Base-by-base conservation (phyloP, 768 basidiomycete species). In the Pisolithus microcarpus region DNA sequence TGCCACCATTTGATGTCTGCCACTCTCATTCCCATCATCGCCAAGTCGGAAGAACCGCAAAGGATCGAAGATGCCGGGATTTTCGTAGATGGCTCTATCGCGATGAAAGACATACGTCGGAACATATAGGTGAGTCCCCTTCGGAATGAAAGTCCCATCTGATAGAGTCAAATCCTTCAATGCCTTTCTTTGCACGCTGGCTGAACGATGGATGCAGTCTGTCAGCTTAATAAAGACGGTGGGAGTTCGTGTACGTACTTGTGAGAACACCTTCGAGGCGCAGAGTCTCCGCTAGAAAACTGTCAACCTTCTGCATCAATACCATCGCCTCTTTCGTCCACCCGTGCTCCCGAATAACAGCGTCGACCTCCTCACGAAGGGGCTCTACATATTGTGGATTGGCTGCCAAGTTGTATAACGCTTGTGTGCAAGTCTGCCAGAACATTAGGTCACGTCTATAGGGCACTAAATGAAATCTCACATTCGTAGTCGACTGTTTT, bases 351-450 rank as follows among this genome's bases (percentile, higher is more conserved):
- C 40, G 23, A 11, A 70, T 34, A 16, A 67, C 58, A 0, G 43
- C 38, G 26, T 71, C 70, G 8, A 70, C 60, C 51, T 76, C 75
- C 39, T 70, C 62, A 0, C 74, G 68, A 4, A 77, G 59, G 1
- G 67, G 62, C 19, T 59, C 56, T 2, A 66, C 49, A 43, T 63
- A 71, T 48, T 70, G 55, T 3, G 74, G 70, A 26, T 67, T 47
- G 0, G 69, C 62, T 6, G 69, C 72, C 6, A 76, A 64, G 47
- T 65, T 52, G 40, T 62, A 67, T 0, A 76, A 51, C 0, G 67
- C 70, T 23, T 69, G 66, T 0, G 66, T 66, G 36, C 72, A 61
- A 34, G 52, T 60, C 70, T 71, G 30, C 8, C 7, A 10, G 8
- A 40, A 18, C 5, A 42, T 42, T 5, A 21, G 5, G 23, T 23